Percentiles rank a stretch among this genome's conserved stretches.
These are phyloP conservation scores for Pseudocercospora musae DNA, from an alignment of 2,329 filamentous ascomycete species.

Conservation along the genomic window DNA sequence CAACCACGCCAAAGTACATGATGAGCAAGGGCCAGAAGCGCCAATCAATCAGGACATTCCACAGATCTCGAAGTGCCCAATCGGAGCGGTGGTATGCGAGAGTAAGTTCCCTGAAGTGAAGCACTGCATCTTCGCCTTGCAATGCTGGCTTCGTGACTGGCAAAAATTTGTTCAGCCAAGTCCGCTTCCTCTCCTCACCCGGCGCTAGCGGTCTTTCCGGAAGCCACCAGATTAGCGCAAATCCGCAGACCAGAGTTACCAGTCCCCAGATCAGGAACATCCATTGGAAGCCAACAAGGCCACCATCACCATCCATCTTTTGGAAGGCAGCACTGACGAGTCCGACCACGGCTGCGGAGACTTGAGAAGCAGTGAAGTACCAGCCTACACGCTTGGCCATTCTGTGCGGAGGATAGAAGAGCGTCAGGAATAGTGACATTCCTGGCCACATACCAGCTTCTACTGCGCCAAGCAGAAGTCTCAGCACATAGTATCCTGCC, in stretches of 20 bases:
- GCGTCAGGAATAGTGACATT: slow-evolving; percentile 87
- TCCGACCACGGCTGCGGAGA: slow-evolving; percentile 84
- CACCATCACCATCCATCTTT: slow-evolving; percentile 75
- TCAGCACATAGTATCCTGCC: slow-evolving; percentile 84
- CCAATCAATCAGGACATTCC: slow-evolving; percentile 75
- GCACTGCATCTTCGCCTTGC: slow-evolving; percentile 68
- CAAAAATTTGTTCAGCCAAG: slow-evolving; percentile 60
- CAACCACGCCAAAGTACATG: slow-evolving; percentile 95
- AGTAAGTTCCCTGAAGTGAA: slow-evolving; percentile 80
- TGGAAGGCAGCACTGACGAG: slow-evolving; percentile 89
- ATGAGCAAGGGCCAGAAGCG: slow-evolving; percentile 78
- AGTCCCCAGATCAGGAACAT: slow-evolving; percentile 91
- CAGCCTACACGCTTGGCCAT: slow-evolving; percentile 84
- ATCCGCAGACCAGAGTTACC: slow-evolving; percentile 67
- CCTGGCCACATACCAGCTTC: slow-evolving; percentile 94
- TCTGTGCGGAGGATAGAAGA: slow-evolving; percentile 85
- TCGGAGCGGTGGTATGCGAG: slow-evolving; percentile 72
- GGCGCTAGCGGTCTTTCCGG: slow-evolving; percentile 77
- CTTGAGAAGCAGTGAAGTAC: slow-evolving; percentile 85
- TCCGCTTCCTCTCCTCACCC: slow-evolving; percentile 55
- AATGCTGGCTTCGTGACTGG: slow-evolving; percentile 69
- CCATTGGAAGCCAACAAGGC: slow-evolving; percentile 80
- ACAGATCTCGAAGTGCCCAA: slow-evolving; percentile 71
- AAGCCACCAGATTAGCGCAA: slow-evolving; percentile 82
- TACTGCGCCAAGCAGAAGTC: slow-evolving; percentile 79